Conservation (phyloP, 2,329 filamentous ascomycete species). For the Chaetomium strumarium region DNA sequence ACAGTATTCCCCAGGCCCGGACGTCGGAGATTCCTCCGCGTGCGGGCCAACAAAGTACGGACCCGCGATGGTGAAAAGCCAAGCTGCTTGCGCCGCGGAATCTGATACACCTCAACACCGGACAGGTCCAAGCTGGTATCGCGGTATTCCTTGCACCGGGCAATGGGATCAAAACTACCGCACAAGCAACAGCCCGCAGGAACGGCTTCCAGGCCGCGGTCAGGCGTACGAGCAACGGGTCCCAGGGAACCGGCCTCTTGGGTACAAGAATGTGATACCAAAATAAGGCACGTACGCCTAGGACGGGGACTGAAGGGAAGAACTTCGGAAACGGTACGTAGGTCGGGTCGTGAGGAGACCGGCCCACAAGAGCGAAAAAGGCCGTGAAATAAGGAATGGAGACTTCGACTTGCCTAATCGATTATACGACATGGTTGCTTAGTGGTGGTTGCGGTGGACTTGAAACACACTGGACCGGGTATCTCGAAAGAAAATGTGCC, state of each 20-base stretch:
- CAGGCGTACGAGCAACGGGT: constrained; percentile 4
- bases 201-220: constrained; percentile 6
- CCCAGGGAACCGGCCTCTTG: constrained; percentile 10
- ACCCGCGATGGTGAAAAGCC: constrained; percentile 6
- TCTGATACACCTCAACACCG: constrained; percentile 11
- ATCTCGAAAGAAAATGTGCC: neutral
- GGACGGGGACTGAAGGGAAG: neutral
- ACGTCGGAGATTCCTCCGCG: neutral
- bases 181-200: constrained; percentile 10
- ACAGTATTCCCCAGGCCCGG: neutral
- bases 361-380: constrained; percentile 2
- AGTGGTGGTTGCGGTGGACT: constrained; percentile 5
- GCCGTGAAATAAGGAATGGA: constrained; percentile 15
- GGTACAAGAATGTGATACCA: constrained; percentile 11
- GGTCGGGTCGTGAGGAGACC: neutral
- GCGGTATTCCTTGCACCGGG: constrained; percentile 19
- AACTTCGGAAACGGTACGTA: neutral
- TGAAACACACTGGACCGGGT: constrained; percentile 8
- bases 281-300: neutral
- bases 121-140: neutral
- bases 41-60: constrained; percentile 12
- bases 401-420: constrained; percentile 56
- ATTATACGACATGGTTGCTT: constrained; percentile 62
- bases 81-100: constrained; percentile 15
- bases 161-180: constrained; percentile 19